Evolutionary conservation across 768 basidiomycete species (phyloP), one percentile per base, ranked within the genome.

Genomic region (Pholiota conissans): DNA sequence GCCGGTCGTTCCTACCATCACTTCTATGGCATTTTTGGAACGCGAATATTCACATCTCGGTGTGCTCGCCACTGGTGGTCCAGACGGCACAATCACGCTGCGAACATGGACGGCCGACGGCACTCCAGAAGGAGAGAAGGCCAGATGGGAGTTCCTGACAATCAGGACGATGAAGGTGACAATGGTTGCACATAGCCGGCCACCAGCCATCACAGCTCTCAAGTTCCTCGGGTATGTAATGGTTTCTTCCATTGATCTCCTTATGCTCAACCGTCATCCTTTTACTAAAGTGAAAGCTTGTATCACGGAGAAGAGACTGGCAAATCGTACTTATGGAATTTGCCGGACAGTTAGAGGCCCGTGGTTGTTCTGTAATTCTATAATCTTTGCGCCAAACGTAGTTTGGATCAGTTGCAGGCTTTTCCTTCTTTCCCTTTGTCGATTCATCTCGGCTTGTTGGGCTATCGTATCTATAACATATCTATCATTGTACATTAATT

Each of bases 11-110:
- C 81, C 83, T 0, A 75, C 75, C 3, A 86, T 95, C 53, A 89
- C 88, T 0, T 86, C 90, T 0, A 72, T 97, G 50, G 86, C 89
- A 0, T 96, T 96, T 75, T 89, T 93, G 58, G 91, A 95, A 66
- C 84, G 95, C 30, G 95, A 96, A 65, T 96, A 91, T 69, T 85
- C 90, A 0, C 79, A 82, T 59, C 74, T 85, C 0, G 91, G 91
- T 3, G 77, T 93, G 3, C 78, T 97, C n/a, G 93, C 92, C 0
- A 87, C 87, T 0, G 92, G 91, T 3, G 82, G 86, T 5, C 76
- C 84, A 0, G 90, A 91, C 61, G 90, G 92, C 6, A 80, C 85
- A 2, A 87, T 94, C 52, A 84, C 84, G 0, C 74, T 97, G n/a
- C 78, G 90, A 59, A 91, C 93, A 1, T 94, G 94, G 89, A 89